Percentiles rank a stretch among this genome's conserved stretches.
Conservation (phyloP, 2,329 filamentous ascomycete species). For the Penicillium rolfsii region DNA sequence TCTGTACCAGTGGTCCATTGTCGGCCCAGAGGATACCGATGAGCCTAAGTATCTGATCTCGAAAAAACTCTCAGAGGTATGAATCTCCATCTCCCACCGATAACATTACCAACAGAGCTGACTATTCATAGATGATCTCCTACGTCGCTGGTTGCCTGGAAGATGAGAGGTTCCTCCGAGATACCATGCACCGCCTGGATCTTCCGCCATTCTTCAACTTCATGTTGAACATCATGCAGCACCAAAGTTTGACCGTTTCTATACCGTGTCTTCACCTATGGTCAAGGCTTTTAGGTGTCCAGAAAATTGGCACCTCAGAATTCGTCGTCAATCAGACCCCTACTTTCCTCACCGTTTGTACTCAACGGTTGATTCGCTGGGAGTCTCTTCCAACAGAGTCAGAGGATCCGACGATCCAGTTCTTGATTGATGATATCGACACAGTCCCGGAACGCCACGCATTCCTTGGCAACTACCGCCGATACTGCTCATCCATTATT, state of each 20-base stretch:
- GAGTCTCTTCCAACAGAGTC: conserved; percentile 83
- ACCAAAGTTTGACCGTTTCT: conserved; percentile 86
- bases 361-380: conserved; percentile 80
- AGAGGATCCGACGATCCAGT: conserved; percentile 75
- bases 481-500: conserved; percentile 85
- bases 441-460: conserved; percentile 91
- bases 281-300: conserved; percentile 77
- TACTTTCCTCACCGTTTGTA: conserved; percentile 79
- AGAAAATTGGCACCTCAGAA: conserved; percentile 62
- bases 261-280: conserved; percentile 90
- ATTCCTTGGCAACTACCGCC: conserved; percentile 91
- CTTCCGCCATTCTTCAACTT: conserved; percentile 77
- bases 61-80: conserved; percentile 91
- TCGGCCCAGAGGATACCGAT: conserved; percentile 80
- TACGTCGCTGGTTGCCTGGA: conserved; percentile 83
- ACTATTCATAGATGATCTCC: conserved; percentile 69
- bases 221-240: conserved; percentile 76
- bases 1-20: conserved; percentile 77
- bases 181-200: conserved; percentile 61
- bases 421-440: conserved; percentile 91
- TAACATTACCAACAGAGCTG: conserved; percentile 17
- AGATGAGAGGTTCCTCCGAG: conserved; percentile 70
- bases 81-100: not conserved
- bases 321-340: conserved; percentile 69
- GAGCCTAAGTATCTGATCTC: conserved; percentile 89